Conservation (phyloP, 208 protist genomes). For the Crithidia thermophila region DNA sequence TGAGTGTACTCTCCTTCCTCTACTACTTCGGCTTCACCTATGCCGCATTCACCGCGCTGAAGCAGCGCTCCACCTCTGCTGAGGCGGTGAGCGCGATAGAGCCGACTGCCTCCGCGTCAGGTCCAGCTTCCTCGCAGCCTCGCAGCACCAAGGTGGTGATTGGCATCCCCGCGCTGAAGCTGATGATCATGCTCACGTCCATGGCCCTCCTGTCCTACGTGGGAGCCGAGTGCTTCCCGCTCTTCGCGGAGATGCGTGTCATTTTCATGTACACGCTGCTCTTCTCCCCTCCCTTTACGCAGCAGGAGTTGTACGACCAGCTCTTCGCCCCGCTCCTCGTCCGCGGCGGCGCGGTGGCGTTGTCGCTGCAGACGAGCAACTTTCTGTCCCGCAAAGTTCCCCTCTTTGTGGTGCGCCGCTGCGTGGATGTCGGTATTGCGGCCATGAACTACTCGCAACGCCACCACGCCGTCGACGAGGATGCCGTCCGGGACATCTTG, state of each 20-base stretch:
- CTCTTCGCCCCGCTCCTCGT: conserved; percentile 47
- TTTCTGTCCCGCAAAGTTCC: conserved; percentile 33
- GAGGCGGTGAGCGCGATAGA: background rate
- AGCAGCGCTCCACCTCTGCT: conserved; percentile 28
- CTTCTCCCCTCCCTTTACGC: conserved; percentile 45
- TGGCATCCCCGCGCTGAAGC: conserved; percentile 49
- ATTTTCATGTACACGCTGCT: conserved; percentile 67
- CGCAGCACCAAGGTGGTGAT: conserved; percentile 11
- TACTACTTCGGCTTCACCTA: conserved; percentile 54
- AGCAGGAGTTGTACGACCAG: conserved; percentile 63
- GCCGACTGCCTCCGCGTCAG: too few relatives aligned
- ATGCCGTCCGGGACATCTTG: conserved; percentile 53
- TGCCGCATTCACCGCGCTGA: conserved; percentile 49
- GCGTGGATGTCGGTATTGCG: conserved; percentile 36
- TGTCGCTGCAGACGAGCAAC: conserved; percentile 39
- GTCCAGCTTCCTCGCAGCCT: too few relatives aligned
- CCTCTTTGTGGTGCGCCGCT: conserved; percentile 37
- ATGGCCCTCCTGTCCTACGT: conserved; percentile 45
- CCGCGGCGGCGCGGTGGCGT: conserved; percentile 10
- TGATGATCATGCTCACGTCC: conserved; percentile 67
- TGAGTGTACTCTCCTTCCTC: conserved; percentile 25
- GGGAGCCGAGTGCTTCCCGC: conserved; percentile 51
- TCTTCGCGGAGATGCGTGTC: conserved; percentile 63
- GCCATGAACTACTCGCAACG: conserved; percentile 50
- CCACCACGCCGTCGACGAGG: conserved; percentile 31